Evolutionary conservation across 495 filamentous ascomycete species (phyloP).

Genomic region (Aspergillus nidulans): DNA sequence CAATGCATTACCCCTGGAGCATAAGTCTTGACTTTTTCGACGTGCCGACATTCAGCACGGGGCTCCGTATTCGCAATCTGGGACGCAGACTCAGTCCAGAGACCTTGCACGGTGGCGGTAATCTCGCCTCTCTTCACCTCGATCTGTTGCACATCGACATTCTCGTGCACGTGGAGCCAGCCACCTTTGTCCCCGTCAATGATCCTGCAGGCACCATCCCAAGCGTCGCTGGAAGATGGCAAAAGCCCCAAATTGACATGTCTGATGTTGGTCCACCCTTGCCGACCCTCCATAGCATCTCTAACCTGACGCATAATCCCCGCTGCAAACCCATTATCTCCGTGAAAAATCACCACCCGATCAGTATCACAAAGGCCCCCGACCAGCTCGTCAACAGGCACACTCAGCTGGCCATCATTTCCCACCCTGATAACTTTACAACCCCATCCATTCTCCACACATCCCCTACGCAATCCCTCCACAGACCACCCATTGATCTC

Average conservation of each 20-base stretch:
- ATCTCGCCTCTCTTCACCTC: conserved; percentile 43
- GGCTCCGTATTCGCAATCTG: not conserved
- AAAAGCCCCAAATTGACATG: conserved; percentile 84
- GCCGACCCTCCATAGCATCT: conserved; percentile 18
- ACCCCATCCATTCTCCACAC: conserved; percentile 60
- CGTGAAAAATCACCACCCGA: conserved; percentile 62
- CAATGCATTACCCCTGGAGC: conserved; percentile 88
- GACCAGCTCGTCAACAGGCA: conserved; percentile 25
- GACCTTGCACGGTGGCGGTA: conserved; percentile 15
- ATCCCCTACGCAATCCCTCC: conserved; percentile 72
- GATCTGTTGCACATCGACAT: conserved; percentile 63
- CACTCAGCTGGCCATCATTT: conserved; percentile 21
- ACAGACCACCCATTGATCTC: conserved; percentile 87
- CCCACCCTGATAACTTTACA: conserved; percentile 45
- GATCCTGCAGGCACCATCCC: conserved; percentile 60
- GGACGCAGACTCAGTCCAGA: conserved; percentile 10
- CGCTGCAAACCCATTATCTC: conserved; percentile 59
- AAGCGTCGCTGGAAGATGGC: conserved; percentile 62
- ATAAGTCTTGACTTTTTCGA: conserved; percentile 83
- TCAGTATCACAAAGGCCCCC: conserved; percentile 26
- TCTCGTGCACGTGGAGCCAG: conserved; percentile 86
- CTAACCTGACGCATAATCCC: conserved; percentile 37
- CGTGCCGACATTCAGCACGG: conserved; percentile 55
- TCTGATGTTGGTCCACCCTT: conserved; percentile 32
- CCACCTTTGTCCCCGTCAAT: conserved; percentile 48